Conservation (phyloP, 2,329 filamentous ascomycete species). For the Curvularia verruculosa region DNA sequence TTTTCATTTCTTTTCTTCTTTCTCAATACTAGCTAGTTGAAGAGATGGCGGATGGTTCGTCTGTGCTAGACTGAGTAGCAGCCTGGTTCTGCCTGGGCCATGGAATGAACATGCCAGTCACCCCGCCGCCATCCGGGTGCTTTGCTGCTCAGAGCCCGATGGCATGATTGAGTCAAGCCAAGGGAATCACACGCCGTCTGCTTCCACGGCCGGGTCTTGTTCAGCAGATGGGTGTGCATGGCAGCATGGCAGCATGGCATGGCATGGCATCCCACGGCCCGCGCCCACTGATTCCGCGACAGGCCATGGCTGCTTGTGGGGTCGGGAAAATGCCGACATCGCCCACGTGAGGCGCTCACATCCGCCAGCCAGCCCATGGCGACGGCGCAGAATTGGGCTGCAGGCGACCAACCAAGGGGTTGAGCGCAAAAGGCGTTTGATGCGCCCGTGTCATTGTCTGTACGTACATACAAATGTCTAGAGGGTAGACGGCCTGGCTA, state of each 20-base stretch:
- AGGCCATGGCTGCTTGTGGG: constrained; percentile 5
- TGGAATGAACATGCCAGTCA: not conserved
- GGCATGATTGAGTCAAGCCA: not conserved
- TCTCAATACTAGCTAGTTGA: too few relatives aligned
- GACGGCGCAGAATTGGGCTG: constrained; percentile 2
- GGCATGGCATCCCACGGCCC: constrained; percentile 15
- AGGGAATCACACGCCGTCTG: too few relatives aligned
- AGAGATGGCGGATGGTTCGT: not conserved
- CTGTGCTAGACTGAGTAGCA: too few relatives aligned
- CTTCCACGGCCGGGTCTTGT: too few relatives aligned
- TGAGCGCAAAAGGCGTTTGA: constrained; percentile 25
- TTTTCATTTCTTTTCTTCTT: too few relatives aligned
- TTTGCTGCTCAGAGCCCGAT: not conserved
- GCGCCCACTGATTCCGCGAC: constrained; percentile 14
- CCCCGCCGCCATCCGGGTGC: not conserved
- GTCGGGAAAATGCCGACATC: constrained; percentile 23
- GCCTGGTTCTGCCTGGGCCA: not conserved
- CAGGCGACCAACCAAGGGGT: constrained; percentile 15
- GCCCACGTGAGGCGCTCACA: constrained; percentile 25
- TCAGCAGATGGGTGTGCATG: too few relatives aligned
- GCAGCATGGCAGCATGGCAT: too few relatives aligned
- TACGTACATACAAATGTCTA: too few relatives aligned
- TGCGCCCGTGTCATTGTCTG: constrained; percentile 13
- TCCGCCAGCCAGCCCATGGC: not conserved
- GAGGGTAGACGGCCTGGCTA: constrained; percentile 2